Base-by-base conservation (phyloP, 805 yeast species). In the Yarrowia keelungensis region DNA sequence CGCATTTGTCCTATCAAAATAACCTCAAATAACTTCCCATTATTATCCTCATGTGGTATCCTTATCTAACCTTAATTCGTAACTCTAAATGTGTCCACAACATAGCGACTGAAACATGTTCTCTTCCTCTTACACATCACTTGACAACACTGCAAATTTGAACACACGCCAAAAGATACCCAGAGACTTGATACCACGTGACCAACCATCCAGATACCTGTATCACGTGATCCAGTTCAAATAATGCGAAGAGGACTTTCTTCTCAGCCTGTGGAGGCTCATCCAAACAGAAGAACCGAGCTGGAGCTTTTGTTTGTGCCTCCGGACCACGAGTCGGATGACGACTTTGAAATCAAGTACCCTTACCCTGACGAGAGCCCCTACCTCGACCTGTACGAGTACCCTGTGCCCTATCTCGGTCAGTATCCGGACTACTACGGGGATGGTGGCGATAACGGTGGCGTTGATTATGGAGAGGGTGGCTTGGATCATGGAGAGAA, bases 321-420 rank as follows among this genome's bases (percentile, higher is more conserved):
- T n/a, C 43, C 43, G 7, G 43, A 47, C 12, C 35, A n/a, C 8
- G 39, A 50, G 2, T 36, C 43, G 2, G 43, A 36, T 7, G 42
- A 38, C 43, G 58, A 16, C 32, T 51, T 51, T 11, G 43, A 36
- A 12, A 5, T 36, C 32, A 16, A 36, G 9, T 51, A 51, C 58
- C 58, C 58, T 38, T 51, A 51, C 58, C 58, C 58, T 3, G 58
- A 51, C 32, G 58, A 51, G 14, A 51, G 19, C 11, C 58, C 43
- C 3, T 51, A 51, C 11, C 43, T 38, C 8, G 58, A 51, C 7
- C 16, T 32, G 3, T 51, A 36, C 32, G 39, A 32, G 7, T 49
- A n/a, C 35, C 54, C 54, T 3, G 16, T 36, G 5, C 16, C 38
- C 14, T 50, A 50, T n/a, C 9, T 10, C 8, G 39, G 39, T 2